A percentile compares a stretch with the other conserved stretches of the same genome.
Conservation (phyloP, 495 filamentous ascomycete species). For the Parmelia sp. region DNA sequence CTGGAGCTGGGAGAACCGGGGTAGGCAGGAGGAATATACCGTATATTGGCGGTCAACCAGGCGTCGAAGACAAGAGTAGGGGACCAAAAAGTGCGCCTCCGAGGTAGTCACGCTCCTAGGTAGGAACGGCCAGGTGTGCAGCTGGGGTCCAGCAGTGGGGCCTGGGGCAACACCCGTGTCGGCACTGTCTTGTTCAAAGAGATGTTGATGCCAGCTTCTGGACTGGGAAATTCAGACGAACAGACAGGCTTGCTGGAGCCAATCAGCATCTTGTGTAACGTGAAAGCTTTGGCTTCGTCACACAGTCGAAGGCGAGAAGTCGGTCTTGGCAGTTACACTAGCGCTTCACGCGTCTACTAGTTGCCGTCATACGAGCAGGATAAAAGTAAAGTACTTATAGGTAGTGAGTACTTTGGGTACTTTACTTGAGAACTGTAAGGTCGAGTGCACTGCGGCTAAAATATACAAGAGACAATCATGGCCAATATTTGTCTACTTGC, state of each 20-base stretch:
- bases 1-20: background rate
- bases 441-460: background rate
- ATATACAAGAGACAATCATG: too few relatives aligned
- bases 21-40: background rate
- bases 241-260: background rate
- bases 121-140: background rate
- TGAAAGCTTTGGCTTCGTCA: background rate
- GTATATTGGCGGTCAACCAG: background rate
- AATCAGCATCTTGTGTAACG: background rate
- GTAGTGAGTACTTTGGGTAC: too few relatives aligned
- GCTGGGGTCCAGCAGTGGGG: background rate
- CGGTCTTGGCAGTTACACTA: background rate
- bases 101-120: background rate
- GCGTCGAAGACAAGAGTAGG: background rate
- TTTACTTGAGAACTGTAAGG: too few relatives aligned
- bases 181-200: too few relatives aligned
- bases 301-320: background rate
- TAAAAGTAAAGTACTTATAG: too few relatives aligned
- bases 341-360: conserved; percentile 6
- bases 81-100: background rate
- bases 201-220: background rate
- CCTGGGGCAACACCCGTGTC: too few relatives aligned
- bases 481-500: background rate
- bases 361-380: background rate
- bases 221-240: background rate